Evolutionary conservation across 306 rosid genomes (phyloP), one percentile per base, ranked within the genome.

Genomic region (Prinsepia uniflora): DNA sequence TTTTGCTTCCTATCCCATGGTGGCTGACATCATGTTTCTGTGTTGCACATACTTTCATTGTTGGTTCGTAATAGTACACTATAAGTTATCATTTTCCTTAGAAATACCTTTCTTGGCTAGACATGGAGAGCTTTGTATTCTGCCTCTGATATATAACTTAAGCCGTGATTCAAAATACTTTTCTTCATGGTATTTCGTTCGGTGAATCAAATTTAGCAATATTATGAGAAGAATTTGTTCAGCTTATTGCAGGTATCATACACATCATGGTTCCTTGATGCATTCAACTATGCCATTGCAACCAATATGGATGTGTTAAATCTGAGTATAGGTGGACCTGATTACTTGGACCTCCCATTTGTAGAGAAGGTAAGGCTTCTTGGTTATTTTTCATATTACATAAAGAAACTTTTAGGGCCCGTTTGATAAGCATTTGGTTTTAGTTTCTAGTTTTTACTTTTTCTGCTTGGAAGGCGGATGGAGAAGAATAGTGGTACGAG

Each of bases 231-330:
- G 78, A 81, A 71, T 81, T 86, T 87, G 73, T 90, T 88, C 97
- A 94, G 99, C 95, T 86, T 78, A 79, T 86, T 87, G 92, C 99
- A 94, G 99, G 99, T 94, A 60, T 89, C 97, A 41, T 94, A 91
- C 81, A 90, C 99, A 69, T 94, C 97, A 49, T 94, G 99, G 99
- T 94, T 94, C 87, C 99, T 94, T 84, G 99, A 94, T 72, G 97
- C 99, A 57, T 94, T 94, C 88, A 94, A 94, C 86, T 91, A 94
- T 76, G 99, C 99, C 39, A 94, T 94, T 76, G 92, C 99, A 48
- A 91, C 95, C 72, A 67, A 89, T 71, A 94, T 94, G 91, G 99
- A 94, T 81, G 99, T 94, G 48, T 80, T 94, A 63, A 94, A 94
- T 84, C 83, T 94, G 86, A 94, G 99, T 71, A 94, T 94, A 30